Percentiles rank a stretch among this genome's conserved stretches.
phyloP scores from a whole-genome alignment of 495 filamentous ascomycete species.

The Gamarada debralockiae region DNA sequence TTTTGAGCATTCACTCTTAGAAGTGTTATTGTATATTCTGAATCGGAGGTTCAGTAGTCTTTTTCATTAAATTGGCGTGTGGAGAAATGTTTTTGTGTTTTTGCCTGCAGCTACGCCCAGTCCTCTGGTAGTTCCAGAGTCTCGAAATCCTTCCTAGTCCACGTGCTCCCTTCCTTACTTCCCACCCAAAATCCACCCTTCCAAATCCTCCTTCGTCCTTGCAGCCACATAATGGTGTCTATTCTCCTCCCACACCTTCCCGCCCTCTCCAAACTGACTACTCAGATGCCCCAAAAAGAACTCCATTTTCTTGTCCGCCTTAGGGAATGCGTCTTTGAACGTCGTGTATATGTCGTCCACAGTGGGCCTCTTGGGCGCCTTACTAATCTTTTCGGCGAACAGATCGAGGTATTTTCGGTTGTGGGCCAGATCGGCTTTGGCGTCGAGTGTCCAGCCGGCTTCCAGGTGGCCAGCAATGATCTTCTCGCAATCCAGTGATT shows the following conservation, averaged over 20 bases:
- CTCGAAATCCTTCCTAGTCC: no score
- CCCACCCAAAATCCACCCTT: background rate
- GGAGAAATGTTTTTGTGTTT: no score
- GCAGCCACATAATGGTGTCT: conserved; percentile 16
- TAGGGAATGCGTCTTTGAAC: conserved; percentile 28
- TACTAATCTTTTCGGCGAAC: conserved; percentile 26
- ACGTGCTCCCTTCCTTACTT: no score
- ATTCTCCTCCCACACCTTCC: conserved; percentile 27
- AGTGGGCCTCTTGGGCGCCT: conserved; percentile 19
- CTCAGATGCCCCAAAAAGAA: conserved; percentile 25
- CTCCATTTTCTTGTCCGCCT: conserved; percentile 18
- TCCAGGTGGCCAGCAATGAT: conserved; percentile 30
- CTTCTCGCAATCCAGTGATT: conserved; percentile 18
- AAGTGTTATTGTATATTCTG: no score
- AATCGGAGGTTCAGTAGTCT: no score
- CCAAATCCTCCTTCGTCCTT: conserved; percentile 9
- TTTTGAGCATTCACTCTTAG: no score
- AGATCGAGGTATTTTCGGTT: conserved; percentile 12
- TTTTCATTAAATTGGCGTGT: no score
- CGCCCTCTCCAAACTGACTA: conserved; percentile 25
- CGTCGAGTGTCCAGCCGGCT: conserved; percentile 26
- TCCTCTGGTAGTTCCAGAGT: no score
- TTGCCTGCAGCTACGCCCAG: no score
- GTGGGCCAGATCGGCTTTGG: conserved; percentile 25
- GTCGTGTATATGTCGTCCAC: conserved; percentile 28